A percentile compares a stretch with the other conserved stretches of the same genome.
phyloP scores from a whole-genome alignment of 768 basidiomycete genomes.

The Paxillus rubicundulus region DNA sequence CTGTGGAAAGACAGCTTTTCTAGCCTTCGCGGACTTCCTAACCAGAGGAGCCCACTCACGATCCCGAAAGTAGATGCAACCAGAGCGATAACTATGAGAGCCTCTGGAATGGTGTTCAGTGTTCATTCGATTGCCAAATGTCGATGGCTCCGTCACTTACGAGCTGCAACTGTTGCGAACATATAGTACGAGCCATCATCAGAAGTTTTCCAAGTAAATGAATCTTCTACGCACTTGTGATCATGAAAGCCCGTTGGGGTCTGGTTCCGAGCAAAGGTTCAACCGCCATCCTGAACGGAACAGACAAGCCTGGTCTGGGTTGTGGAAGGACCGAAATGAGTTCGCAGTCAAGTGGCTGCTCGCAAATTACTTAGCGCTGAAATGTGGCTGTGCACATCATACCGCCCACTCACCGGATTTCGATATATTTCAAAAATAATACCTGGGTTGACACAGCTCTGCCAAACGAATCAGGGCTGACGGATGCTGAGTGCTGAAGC shows the following conservation, averaged over 20 bases:
- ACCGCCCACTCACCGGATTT: too few species aligned
- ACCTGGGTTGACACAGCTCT: background rate
- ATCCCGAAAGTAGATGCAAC: conserved; percentile 67
- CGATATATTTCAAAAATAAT: too few species aligned
- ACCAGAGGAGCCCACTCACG: conserved; percentile 37
- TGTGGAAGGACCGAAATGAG: conserved; percentile 10
- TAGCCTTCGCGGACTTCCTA: background rate
- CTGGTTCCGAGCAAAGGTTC: conserved; percentile 71
- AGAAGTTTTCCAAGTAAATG: conserved; percentile 1
- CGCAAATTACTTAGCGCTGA: background rate
- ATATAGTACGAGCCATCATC: conserved; percentile 3
- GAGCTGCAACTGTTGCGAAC: conserved; percentile 47
- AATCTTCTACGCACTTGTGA: conserved; percentile 51
- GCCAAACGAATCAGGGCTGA: background rate
- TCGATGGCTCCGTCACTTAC: conserved; percentile 43
- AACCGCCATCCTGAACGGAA: conserved; percentile 52
- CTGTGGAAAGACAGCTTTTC: conserved; percentile 31
- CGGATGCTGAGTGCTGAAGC: too few species aligned
- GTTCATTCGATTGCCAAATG: background rate
- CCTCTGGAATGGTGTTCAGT: conserved; percentile 48
- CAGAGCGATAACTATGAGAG: conserved; percentile 70
- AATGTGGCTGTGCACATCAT: conserved; percentile 20
- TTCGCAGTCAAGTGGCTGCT: background rate
- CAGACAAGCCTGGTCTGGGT: conserved; percentile 13
- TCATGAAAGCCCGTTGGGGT: conserved; percentile 70